Evolutionary conservation across 2,329 filamentous ascomycete species (phyloP).

Genomic region (Alternaria hordeiaustralica): DNA sequence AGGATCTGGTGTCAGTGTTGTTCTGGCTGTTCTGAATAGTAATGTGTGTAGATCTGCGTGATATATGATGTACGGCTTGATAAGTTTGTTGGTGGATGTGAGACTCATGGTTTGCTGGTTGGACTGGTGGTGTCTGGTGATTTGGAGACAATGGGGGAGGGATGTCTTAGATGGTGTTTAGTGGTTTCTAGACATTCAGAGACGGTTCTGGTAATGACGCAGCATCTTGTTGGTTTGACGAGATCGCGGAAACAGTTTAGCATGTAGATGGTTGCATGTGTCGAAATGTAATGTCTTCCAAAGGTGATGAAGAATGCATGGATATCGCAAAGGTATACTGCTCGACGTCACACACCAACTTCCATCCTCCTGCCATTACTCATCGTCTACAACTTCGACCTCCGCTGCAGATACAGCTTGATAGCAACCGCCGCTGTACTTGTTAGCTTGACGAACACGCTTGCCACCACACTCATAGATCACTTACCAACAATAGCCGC

Average conservation of each 20-base stretch:
- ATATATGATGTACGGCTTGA: background rate
- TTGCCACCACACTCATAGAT: background rate
- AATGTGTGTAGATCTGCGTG: background rate
- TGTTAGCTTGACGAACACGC: background rate
- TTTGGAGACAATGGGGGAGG: background rate
- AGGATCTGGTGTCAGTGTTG: background rate
- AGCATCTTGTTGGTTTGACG: background rate
- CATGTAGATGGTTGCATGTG: too few species aligned
- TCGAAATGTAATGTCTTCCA: background rate
- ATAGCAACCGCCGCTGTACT: conserved; percentile 7
- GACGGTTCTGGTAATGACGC: background rate
- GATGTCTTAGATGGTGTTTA: background rate
- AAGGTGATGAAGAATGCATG: background rate
- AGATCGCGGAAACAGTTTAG: background rate
- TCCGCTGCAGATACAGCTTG: conserved; percentile 11
- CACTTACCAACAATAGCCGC: conserved; percentile 44
- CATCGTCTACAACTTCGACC: conserved; percentile 1
- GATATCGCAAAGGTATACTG: background rate
- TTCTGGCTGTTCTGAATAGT: background rate
- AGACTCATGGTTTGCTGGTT: background rate
- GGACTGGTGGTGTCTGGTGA: background rate
- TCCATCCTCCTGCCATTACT: background rate
- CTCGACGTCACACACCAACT: background rate
- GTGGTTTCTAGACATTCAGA: background rate
- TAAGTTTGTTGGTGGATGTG: background rate